These are phyloP conservation scores for Wickerhamia fluorescens DNA, from an alignment of 805 yeast genomes.

Conservation along the genomic window DNA sequence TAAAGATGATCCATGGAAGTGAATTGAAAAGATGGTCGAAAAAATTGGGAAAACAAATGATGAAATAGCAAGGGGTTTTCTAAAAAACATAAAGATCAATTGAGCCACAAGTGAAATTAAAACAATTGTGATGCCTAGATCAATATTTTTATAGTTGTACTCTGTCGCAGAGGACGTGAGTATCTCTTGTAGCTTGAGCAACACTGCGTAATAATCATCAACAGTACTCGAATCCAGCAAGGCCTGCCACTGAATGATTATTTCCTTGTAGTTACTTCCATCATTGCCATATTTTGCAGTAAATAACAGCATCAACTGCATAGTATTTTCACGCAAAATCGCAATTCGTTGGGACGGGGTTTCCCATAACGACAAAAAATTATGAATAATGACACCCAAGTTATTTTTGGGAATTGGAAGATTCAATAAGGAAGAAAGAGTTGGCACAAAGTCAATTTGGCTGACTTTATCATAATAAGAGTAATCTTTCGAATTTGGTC, in stretches of 20 bases:
- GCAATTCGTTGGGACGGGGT: conserved; percentile 21
- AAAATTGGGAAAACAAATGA: conserved; percentile 18
- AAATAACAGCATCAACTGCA: conserved; percentile 46
- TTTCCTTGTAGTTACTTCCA: conserved; percentile 2
- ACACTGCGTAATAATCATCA: conserved; percentile 24
- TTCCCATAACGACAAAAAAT: conserved; percentile 49
- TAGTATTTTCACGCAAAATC: conserved; percentile 47
- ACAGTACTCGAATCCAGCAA: conserved; percentile 7
- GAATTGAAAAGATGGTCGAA: conserved; percentile 45
- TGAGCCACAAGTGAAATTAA: conserved; percentile 22
- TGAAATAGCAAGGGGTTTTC: conserved; percentile 1
- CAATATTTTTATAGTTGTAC: conserved; percentile 53
- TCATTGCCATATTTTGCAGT: conserved; percentile 29
- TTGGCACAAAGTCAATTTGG: conserved; percentile 72
- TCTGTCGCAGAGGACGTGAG: conserved; percentile 63
- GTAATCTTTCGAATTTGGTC: conserved; percentile 35
- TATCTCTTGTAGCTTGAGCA: conserved; percentile 41
- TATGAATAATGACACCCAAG: conserved; percentile 63
- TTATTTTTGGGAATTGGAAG: conserved; percentile 66
- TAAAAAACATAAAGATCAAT: conserved; percentile 1
- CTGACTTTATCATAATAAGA: conserved; percentile 46
- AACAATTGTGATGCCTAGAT: conserved; percentile 17
- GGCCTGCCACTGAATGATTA: conserved; percentile 8
- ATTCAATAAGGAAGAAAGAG: conserved; percentile 53
- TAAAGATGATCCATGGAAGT: conserved; percentile 72